Evolutionary conservation across 768 basidiomycete genomes (phyloP).

Genomic region (Kwoniella sp.): DNA sequence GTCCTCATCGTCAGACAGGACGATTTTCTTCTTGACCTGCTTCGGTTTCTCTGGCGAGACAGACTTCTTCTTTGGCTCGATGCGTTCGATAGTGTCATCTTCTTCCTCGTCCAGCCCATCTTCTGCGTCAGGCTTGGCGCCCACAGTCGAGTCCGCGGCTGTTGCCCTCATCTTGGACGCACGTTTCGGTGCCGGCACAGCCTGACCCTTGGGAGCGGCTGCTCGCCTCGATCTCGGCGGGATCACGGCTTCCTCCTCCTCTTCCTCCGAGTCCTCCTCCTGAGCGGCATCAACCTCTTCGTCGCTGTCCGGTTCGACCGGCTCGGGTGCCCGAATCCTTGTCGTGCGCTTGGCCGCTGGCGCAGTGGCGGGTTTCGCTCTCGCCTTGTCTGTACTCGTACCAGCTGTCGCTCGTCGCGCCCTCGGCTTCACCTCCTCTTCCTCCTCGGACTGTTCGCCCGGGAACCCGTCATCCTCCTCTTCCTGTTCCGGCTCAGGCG

Average conservation of each 20-base stretch:
- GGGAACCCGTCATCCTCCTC: slow-evolving; percentile 10
- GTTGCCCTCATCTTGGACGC: slow-evolving; percentile 5
- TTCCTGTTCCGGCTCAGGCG: neutral
- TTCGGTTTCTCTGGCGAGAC: neutral
- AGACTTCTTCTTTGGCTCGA: slow-evolving; percentile 3
- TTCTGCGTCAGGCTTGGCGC: slow-evolving; percentile 8
- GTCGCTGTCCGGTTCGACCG: slow-evolving; percentile 3
- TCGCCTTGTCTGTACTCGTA: neutral
- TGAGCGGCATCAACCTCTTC: slow-evolving; percentile 11
- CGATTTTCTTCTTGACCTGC: slow-evolving; percentile 11
- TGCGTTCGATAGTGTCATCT: slow-evolving; percentile 10
- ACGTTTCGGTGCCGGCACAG: slow-evolving; percentile 12
- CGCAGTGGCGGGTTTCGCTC: neutral
- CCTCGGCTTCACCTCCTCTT: neutral
- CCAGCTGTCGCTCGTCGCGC: no score
- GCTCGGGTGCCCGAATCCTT: neutral
- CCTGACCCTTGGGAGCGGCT: slow-evolving; percentile 7
- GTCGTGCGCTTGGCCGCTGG: neutral
- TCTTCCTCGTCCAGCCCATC: slow-evolving; percentile 24
- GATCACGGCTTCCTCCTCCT: slow-evolving; percentile 17
- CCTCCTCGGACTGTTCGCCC: neutral
- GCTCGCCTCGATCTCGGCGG: slow-evolving; percentile 13
- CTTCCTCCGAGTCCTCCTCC: slow-evolving; percentile 13
- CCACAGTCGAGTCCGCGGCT: slow-evolving; percentile 9
- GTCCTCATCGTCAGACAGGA: slow-evolving; percentile 12